Base-by-base conservation (phyloP, 1,284 basidiomycete genomes). In the Rhodotorula sp. region DNA sequence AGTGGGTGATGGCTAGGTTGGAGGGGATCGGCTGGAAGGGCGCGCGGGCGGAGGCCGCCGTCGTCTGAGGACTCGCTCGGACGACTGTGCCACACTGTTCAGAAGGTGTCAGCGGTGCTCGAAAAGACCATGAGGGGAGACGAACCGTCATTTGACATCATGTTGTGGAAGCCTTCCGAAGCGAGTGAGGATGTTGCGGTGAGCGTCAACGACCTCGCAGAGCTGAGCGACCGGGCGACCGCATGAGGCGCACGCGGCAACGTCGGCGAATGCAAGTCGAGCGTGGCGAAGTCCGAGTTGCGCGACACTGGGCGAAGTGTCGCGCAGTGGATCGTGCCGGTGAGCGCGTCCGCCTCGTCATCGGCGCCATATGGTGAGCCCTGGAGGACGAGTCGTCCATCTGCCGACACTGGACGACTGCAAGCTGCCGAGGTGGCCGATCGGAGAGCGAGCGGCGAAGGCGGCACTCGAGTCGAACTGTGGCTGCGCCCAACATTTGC, bases 241-340 rank as follows among this genome's bases (percentile, higher is more conserved):
- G 25, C 21, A 23, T 60, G 67, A 3, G 57, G 45, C 14, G 58
- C 54, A 1, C 59, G 58, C 9, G 64, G 55, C 4, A 14, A 25
- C 45, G 42, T 44, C 8, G 12, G 12, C 25, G 50, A 19, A 12
- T 34, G 48, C 14, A 34, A 34, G 34, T 34, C 56, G 23, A n/a
- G 16, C 34, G 45, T n/a, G 13, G 52, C 56, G 12, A 42, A 19
- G 34, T 59, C 50, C 16, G 66, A 67, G 45, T 46, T 23, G 17
- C 64, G 54, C 1, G 42, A n/a, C 56, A 75, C 25, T 3, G 74
- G 74, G 7, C 64, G 66, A 4, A 75, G 55, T 0, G 71, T 69
- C 13, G 74, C 74, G 44, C 74, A 75, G 17, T 69, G 69, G 41
- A 75, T 55, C 12, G 63, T 72, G 21, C 64, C 68, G 3, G 70